These are phyloP conservation scores for Cladosporium sp. DNA, from an alignment of 2,329 filamentous ascomycete genomes.

Conservation along the genomic window DNA sequence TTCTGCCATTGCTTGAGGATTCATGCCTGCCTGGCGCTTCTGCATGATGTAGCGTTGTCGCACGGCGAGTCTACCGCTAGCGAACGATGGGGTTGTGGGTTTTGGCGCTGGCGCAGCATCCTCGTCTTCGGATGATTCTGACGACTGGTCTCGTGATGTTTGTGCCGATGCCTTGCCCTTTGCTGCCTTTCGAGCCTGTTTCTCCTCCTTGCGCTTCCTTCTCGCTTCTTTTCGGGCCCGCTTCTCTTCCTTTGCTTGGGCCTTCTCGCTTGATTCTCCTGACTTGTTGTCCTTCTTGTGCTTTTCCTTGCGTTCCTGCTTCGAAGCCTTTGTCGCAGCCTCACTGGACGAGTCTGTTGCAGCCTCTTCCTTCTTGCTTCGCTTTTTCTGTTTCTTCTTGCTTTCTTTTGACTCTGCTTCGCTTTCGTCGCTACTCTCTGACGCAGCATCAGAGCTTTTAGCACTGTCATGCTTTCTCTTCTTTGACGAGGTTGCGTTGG, in stretches of 20 bases:
- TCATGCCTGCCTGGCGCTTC: conserved; percentile 79
- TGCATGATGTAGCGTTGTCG: conserved; percentile 82
- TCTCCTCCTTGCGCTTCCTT: conserved; percentile 53
- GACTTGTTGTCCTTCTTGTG: conserved; percentile 26
- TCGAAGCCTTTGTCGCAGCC: conserved; percentile 40
- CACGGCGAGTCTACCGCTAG: conserved; percentile 63
- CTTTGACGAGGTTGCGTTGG: conserved; percentile 17
- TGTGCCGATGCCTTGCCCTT: conserved; percentile 15
- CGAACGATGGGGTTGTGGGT: conserved; percentile 26
- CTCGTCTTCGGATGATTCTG: conserved; percentile 22
- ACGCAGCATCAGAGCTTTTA: conserved; percentile 25
- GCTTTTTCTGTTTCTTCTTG: conserved; percentile 27
- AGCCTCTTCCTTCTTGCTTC: conserved; percentile 13
- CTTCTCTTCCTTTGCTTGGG: conserved; percentile 48
- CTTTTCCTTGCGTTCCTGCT: conserved; percentile 26
- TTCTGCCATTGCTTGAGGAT: conserved; percentile 82
- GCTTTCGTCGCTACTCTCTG: conserved; percentile 21
- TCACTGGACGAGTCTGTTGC: conserved; percentile 33
- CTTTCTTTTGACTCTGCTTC: conserved; percentile 26
- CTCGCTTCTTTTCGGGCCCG: conserved; percentile 47
- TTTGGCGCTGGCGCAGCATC: conserved; percentile 35
- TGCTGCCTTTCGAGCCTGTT: conserved; percentile 31
- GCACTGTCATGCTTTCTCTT: conserved; percentile 25
- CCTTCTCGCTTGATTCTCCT: conserved; percentile 31
- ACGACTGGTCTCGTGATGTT: conserved; percentile 21